phyloP scores from a whole-genome alignment of 257 asterid species.

The Echites panduratus region DNA sequence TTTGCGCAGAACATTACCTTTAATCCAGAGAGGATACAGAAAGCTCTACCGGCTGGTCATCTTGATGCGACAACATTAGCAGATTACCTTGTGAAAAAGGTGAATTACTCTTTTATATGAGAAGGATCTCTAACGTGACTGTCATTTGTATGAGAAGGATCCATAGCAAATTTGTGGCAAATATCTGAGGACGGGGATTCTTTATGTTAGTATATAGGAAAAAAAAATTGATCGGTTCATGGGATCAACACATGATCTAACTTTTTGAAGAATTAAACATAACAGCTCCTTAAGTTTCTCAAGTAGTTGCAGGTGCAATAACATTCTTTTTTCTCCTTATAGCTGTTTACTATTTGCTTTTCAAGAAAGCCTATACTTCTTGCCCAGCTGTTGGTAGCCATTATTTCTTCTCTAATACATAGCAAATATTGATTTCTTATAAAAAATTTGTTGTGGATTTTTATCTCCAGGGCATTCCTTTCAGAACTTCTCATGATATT shows the following conservation, averaged over 20 bases:
- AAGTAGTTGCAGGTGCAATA: neutral
- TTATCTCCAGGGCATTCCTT: constrained; percentile 69
- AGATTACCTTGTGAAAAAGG: constrained; percentile 98
- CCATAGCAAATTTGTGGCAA: neutral
- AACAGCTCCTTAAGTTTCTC: neutral
- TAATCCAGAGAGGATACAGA: constrained; percentile 57
- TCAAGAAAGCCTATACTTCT: neutral
- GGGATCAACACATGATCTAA: neutral
- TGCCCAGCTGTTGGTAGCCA: neutral
- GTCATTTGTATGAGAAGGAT: neutral
- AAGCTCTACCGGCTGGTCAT: constrained; percentile 92
- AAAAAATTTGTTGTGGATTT: constrained; percentile 1
- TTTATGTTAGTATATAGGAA: neutral
- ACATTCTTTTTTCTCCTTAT: neutral
- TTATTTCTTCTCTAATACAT: neutral
- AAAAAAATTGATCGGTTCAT: neutral
- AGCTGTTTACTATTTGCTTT: neutral
- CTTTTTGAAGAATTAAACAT: neutral
- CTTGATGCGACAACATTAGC: constrained; percentile 98
- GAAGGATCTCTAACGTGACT: neutral
- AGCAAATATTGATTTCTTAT: neutral
- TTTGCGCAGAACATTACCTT: constrained; percentile 80
- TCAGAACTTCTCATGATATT: constrained; percentile 90
- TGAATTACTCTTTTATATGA: constrained; percentile 15
- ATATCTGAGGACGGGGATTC: neutral